These are phyloP conservation scores for Apiotrichum sp. DNA, from an alignment of 1,284 basidiomycete genomes.

Conservation along the genomic window DNA sequence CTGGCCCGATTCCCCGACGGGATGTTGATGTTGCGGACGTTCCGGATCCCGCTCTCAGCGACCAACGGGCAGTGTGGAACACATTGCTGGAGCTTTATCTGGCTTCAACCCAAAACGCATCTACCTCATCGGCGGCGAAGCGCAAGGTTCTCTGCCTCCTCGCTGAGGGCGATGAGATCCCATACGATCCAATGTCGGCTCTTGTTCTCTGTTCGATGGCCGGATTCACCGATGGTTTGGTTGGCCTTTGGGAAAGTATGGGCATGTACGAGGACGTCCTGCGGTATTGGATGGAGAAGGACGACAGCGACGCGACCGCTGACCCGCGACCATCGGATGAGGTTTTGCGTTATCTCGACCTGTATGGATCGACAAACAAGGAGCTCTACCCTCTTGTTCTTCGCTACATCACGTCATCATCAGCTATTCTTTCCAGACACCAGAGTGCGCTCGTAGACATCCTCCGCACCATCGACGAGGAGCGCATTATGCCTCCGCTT, in stretches of 20 bases:
- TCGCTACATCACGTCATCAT: constrained; percentile 75
- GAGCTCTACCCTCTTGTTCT: constrained; percentile 85
- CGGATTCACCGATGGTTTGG: constrained; percentile 73
- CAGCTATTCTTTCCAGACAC: constrained; percentile 64
- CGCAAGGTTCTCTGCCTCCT: constrained; percentile 66
- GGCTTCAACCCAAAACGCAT: constrained; percentile 48
- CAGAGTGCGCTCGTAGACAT: constrained; percentile 63
- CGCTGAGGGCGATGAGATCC: constrained; percentile 54
- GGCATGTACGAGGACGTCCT: constrained; percentile 95
- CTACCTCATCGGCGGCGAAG: constrained; percentile 16
- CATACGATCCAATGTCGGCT: constrained; percentile 85
- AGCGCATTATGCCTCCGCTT: constrained; percentile 76
- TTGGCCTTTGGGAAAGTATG: constrained; percentile 84
- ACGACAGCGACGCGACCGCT: constrained; percentile 24
- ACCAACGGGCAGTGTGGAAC: constrained; percentile 90
- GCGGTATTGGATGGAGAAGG: constrained; percentile 78
- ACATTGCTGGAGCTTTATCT: constrained; percentile 92
- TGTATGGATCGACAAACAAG: constrained; percentile 66
- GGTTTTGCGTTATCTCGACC: constrained; percentile 64
- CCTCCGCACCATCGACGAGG: constrained; percentile 68
- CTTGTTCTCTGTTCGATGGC: constrained; percentile 84
- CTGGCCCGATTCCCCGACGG: constrained; percentile 2
- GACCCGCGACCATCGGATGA: constrained; percentile 47
- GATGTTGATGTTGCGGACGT: constrained; percentile 31
- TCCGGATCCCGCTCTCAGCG: constrained; percentile 55